Evolutionary conservation across 495 filamentous ascomycete genomes (phyloP).

Genomic region (Sphaerosporella brunnea): DNA sequence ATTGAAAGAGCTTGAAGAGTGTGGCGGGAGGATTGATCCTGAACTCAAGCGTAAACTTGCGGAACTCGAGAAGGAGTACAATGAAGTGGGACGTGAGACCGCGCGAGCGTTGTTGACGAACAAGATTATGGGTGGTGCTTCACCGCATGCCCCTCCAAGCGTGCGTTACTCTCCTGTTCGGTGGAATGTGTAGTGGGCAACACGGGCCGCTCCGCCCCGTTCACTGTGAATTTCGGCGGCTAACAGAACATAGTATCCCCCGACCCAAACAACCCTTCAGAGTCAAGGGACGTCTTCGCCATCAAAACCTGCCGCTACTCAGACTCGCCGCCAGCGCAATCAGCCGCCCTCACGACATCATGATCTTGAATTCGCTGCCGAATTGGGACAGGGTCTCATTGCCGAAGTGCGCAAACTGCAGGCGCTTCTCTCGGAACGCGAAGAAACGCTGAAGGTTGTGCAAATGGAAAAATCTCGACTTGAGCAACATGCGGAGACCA

Average conservation of each 20-base stretch:
- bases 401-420: slow-evolving; percentile 80
- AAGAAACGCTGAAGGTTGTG: slow-evolving; percentile 60
- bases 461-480: slow-evolving; percentile 57
- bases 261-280: slow-evolving; percentile 44
- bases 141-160: too few species aligned
- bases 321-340: slow-evolving; percentile 79
- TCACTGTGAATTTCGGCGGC: too few species aligned
- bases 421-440: slow-evolving; percentile 60
- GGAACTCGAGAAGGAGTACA: slow-evolving; percentile 85
- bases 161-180: too few species aligned
- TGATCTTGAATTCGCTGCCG: slow-evolving; percentile 90
- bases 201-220: too few species aligned
- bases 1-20: slow-evolving; percentile 65
- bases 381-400: slow-evolving; percentile 80
- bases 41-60: slow-evolving; percentile 67
- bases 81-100: slow-evolving; percentile 80
- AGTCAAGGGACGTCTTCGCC: slow-evolving; percentile 73
- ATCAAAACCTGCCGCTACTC: slow-evolving; percentile 56
- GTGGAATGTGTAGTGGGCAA: too few species aligned
- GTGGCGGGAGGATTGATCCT: slow-evolving; percentile 63
- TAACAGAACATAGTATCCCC: background rate
- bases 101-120: slow-evolving; percentile 80
- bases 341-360: slow-evolving; percentile 71
- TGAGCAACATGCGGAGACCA: slow-evolving; percentile 62
- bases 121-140: slow-evolving; percentile 39